Base-by-base conservation (phyloP, 2,329 filamentous ascomycete genomes). In the Trichophaea hybrida region DNA sequence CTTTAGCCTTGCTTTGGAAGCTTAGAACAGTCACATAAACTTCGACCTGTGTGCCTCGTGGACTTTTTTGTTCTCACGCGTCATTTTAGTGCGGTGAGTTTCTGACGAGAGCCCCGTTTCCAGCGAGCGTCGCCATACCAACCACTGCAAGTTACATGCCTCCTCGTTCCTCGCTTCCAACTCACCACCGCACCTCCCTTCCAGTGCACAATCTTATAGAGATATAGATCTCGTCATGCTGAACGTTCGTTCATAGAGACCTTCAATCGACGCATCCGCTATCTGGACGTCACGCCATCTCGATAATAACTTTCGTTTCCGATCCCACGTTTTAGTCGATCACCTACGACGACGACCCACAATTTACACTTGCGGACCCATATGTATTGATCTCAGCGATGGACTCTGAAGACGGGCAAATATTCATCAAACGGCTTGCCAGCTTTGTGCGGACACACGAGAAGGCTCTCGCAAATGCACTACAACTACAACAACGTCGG, bases 391-490 rank as follows among this genome's bases (percentile, higher is more conserved):
- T 17, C 69, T 72, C 65, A 72, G 73, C 70, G 71, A 74, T 77
- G 74, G 78, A 74, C 69, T 93, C 85, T 74, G 86, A 91, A 83
- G 86, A 93, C 83, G 87, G 87, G 73, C 83, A 88, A 77, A 75
- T 86, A 74, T 94, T 93, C 75, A 82, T 93, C 75, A 93, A 90
- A 82, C 93, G 94, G 79, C 80, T 98, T 72, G 90, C 91, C 71
- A 85, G 85, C 75, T 97, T 95, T 74, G 89, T 98, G 74, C 88
- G 90, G 64, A 95, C 89, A 59, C 89, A 98, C 76, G 93, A 98
- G 75, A 94, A 94, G 75, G 91, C 90, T 40, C 81, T 98, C 64
- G 93, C 93, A 71, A 97, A 97, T 76, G 91, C 91, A 69, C 77
- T 96, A 64, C 91, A 96, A 73, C 79, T 94, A 68, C 84, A 87